Evolutionary conservation across 2,329 filamentous ascomycete species (phyloP).

Genomic region (Leptographium flavum): DNA sequence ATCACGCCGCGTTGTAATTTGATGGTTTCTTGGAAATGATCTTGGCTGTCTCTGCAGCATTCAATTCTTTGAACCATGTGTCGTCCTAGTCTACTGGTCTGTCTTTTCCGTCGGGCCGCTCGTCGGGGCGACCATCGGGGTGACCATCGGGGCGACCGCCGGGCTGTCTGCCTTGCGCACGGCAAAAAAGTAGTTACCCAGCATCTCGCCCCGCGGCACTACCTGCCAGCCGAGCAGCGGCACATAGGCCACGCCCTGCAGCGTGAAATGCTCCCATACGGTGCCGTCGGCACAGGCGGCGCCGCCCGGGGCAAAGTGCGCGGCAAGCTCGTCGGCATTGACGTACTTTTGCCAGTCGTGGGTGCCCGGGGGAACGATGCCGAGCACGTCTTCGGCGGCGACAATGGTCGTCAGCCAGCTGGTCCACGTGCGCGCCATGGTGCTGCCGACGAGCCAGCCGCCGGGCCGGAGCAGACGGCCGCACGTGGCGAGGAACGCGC

Average conservation of each 20-base stretch:
- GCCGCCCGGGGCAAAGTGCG: conserved; percentile 29
- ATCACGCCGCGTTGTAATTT: too few relatives aligned
- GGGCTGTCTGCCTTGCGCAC: conserved; percentile 48
- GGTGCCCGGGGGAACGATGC: conserved; percentile 82
- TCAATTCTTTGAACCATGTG: too few relatives aligned
- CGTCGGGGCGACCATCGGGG: too few relatives aligned
- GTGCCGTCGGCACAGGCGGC: conserved; percentile 17
- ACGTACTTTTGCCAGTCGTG: conserved; percentile 97
- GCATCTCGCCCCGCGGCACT: conserved; percentile 64
- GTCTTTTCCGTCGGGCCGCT: too few relatives aligned
- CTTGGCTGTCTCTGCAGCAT: too few relatives aligned
- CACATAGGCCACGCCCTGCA: conserved; percentile 79
- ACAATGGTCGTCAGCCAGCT: conserved; percentile 90
- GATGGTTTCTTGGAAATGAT: too few relatives aligned
- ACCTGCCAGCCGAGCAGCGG: conserved; percentile 84
- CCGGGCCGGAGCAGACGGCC: conserved; percentile 71
- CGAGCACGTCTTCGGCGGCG: conserved; percentile 73
- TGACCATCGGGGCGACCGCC: too few relatives aligned
- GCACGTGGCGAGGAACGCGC: conserved; percentile 57
- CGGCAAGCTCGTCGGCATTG: conserved; percentile 63
- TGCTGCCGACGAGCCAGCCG: conserved; percentile 85
- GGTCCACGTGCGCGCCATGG: conserved; percentile 77
- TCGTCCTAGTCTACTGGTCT: too few relatives aligned
- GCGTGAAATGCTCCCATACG: conserved; percentile 42
- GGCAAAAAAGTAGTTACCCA: conserved; percentile 94